Conservation (phyloP, 1,284 basidiomycete genomes). For the Melanopsichium pennsylvanicum region DNA sequence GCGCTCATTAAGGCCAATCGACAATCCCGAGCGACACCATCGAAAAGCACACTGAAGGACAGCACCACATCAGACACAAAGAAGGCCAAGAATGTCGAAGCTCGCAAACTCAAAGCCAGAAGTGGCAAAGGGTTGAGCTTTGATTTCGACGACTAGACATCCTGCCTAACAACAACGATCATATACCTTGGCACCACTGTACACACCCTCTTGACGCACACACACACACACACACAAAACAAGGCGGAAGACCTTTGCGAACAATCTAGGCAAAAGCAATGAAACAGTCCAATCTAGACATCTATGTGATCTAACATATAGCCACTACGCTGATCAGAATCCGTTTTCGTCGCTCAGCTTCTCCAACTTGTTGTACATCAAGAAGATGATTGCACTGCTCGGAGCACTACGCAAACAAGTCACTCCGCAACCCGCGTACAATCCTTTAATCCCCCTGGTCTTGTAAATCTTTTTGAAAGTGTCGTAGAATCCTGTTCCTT, state of each 20-base stretch:
- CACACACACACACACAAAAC: no score
- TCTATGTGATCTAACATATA: no score
- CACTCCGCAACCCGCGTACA: conserved; percentile 93
- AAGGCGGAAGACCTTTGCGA: no score
- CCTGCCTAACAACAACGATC: no score
- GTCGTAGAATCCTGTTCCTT: conserved; percentile 73
- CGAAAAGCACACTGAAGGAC: not conserved
- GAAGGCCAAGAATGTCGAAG: conserved; percentile 17
- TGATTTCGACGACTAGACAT: conserved; percentile 29
- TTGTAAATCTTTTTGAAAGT: conserved; percentile 80
- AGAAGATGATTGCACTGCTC: conserved; percentile 53
- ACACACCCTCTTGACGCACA: no score
- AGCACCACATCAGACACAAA: conserved; percentile 11
- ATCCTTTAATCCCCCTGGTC: conserved; percentile 79
- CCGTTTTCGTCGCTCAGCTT: conserved; percentile 47
- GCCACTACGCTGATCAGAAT: no score
- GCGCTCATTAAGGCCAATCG: conserved; percentile 15
- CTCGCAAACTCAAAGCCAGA: conserved; percentile 20
- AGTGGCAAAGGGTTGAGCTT: conserved; percentile 47
- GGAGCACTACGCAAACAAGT: conserved; percentile 87
- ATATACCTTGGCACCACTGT: no score
- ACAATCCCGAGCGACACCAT: not conserved
- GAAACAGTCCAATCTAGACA: no score
- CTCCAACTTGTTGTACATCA: conserved; percentile 61
- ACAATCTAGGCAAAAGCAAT: no score